Conservation (phyloP, 1,284 basidiomycete genomes). For the Pseudozyma hubeiensis region DNA sequence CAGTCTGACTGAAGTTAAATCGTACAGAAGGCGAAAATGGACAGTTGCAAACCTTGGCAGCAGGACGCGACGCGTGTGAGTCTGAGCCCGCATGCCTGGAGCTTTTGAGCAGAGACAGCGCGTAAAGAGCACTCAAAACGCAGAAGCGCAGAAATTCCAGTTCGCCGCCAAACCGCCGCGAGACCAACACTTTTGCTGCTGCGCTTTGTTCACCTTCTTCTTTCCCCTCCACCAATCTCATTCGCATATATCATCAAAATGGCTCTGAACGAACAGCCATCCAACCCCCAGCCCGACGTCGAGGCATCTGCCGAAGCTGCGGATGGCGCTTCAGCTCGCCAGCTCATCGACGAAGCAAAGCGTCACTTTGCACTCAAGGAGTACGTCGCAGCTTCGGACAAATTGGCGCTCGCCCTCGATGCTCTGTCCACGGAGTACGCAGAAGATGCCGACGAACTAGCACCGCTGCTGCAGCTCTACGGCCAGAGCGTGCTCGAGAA, state of each 20-base stretch:
- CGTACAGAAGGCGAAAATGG: neutral
- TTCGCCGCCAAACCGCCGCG: neutral
- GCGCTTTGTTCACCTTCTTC: slow-evolving; percentile 1
- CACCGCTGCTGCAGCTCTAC: slow-evolving; percentile 64
- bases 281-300: slow-evolving; percentile 20
- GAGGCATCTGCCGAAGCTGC: neutral
- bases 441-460: slow-evolving; percentile 60
- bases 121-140: slow-evolving; percentile 11
- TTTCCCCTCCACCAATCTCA: slow-evolving; percentile 1
- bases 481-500: slow-evolving; percentile 63
- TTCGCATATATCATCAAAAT: slow-evolving; percentile 12
- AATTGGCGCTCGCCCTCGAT: slow-evolving; percentile 57
- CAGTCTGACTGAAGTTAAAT: neutral
- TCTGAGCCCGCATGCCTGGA: neutral
- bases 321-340: slow-evolving; percentile 18
- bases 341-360: slow-evolving; percentile 59
- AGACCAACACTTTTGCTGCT: slow-evolving; percentile 23
- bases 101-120: slow-evolving; percentile 4
- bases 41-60: neutral
- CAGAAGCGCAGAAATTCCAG: neutral
- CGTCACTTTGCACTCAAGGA: slow-evolving; percentile 62
- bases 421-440: slow-evolving; percentile 43
- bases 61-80: slow-evolving; percentile 31
- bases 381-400: slow-evolving; percentile 52
- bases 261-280: slow-evolving; percentile 47